A percentile compares a stretch with the other conserved stretches of the same genome.
These are phyloP conservation scores for Verticillium nubilum DNA, from an alignment of 2,329 filamentous ascomycete species.

Conservation along the genomic window DNA sequence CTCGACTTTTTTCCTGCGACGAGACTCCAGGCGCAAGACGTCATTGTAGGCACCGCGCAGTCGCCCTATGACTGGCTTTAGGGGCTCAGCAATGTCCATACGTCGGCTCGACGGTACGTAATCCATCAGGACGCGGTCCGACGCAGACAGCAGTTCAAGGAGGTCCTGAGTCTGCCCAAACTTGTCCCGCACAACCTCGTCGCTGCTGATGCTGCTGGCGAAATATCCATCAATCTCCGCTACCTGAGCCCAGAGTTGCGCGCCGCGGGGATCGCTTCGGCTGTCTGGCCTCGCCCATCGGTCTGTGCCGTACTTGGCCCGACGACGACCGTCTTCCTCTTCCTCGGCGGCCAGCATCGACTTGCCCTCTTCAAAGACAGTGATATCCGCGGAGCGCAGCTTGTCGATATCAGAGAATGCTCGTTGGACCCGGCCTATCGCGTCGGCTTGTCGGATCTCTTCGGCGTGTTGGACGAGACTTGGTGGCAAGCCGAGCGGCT, in stretches of 20 bases:
- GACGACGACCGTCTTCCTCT: slow-evolving; percentile 73
- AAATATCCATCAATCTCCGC: slow-evolving; percentile 85
- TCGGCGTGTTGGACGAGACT: slow-evolving; percentile 85
- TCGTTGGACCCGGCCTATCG: slow-evolving; percentile 67
- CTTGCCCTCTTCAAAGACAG: slow-evolving; percentile 77
- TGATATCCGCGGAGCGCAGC: slow-evolving; percentile 72
- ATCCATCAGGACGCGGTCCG: slow-evolving; percentile 76
- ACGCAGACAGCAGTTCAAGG: slow-evolving; percentile 70
- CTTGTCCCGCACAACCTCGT: slow-evolving; percentile 66
- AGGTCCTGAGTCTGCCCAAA: slow-evolving; percentile 69
- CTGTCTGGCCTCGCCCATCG: slow-evolving; percentile 73
- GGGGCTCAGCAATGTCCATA: slow-evolving; percentile 70
- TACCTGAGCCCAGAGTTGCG: slow-evolving; percentile 69
- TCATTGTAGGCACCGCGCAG: slow-evolving; percentile 81
- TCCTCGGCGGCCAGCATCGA: slow-evolving; percentile 73
- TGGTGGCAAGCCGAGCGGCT: slow-evolving; percentile 83
- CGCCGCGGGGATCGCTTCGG: slow-evolving; percentile 57
- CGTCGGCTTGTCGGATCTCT: slow-evolving; percentile 87
- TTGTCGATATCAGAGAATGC: slow-evolving; percentile 88
- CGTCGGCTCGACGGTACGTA: slow-evolving; percentile 83
- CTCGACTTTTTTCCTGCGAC: slow-evolving; percentile 74
- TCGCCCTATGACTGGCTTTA: slow-evolving; percentile 73
- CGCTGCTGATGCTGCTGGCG: slow-evolving; percentile 52
- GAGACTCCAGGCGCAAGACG: slow-evolving; percentile 73
- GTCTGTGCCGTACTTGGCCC: slow-evolving; percentile 78